Evolutionary conservation across 2,329 filamentous ascomycete species (phyloP).

Genomic region (Zymoseptoria tritici): DNA sequence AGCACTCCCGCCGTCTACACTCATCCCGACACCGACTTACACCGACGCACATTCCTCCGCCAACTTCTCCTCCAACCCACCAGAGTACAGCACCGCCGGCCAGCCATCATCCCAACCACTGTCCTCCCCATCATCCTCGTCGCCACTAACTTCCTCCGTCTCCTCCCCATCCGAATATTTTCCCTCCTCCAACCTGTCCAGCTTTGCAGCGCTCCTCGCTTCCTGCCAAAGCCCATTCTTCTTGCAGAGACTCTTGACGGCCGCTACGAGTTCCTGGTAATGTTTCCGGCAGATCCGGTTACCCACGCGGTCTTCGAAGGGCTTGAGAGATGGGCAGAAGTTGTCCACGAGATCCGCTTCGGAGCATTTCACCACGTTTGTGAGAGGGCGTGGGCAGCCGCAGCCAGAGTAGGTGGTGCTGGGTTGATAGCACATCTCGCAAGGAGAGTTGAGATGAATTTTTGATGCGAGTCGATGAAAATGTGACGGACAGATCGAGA

Average conservation of each 20-base stretch:
- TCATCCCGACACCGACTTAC: not conserved
- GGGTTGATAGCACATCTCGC: conserved; percentile 1
- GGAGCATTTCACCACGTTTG: not conserved
- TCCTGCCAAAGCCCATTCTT: not conserved
- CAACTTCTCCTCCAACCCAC: not conserved
- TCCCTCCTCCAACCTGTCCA: not conserved
- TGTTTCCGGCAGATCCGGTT: not conserved
- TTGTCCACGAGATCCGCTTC: not conserved
- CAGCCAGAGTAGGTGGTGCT: not conserved
- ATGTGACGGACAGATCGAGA: not conserved
- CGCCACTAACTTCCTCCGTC: not conserved
- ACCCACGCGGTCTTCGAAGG: not conserved
- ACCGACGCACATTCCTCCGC: not conserved
- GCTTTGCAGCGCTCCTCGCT: not conserved
- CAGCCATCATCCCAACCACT: not conserved
- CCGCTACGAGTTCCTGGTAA: not conserved
- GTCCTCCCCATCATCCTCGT: not conserved
- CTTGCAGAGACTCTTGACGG: not conserved
- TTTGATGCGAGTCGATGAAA: not conserved
- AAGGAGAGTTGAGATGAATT: not conserved
- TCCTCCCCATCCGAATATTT: not conserved
- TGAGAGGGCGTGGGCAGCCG: conserved; percentile 1
- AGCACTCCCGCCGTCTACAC: not conserved
- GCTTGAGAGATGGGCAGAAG: not conserved
- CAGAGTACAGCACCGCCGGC: not conserved